Percentiles rank a stretch among this genome's conserved stretches.
Conservation (phyloP, 73 alveolate genomes). For the Uronychia binucleata region DNA sequence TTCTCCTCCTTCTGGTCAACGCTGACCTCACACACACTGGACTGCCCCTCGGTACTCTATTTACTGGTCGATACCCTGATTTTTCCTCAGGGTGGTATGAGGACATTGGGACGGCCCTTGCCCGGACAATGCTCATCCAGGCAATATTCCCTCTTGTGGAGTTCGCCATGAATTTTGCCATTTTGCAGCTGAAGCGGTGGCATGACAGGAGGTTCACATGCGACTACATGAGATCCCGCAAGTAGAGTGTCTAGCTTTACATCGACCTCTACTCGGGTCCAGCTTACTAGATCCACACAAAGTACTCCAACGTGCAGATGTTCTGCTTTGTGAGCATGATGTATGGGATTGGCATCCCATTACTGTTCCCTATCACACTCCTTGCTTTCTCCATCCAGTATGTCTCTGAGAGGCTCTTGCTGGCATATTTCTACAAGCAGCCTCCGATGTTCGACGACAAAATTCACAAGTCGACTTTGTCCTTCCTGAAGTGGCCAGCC, state of each 20-base stretch:
- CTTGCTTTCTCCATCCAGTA: slow-evolving; percentile 30
- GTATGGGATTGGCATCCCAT: slow-evolving; percentile 62
- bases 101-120: slow-evolving; percentile 31
- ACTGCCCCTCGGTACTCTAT: slow-evolving; percentile 4
- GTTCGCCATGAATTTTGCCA: slow-evolving; percentile 16
- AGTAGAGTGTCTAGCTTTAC: slow-evolving; percentile 34
- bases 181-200: slow-evolving; percentile 1
- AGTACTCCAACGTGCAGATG: slow-evolving; percentile 27
- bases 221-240: slow-evolving; percentile 20
- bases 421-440: slow-evolving; percentile 45
- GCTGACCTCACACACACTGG: slow-evolving; percentile 41
- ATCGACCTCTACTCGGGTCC: slow-evolving; percentile 62
- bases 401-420: slow-evolving; percentile 32
- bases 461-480: slow-evolving; percentile 13
- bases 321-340: slow-evolving; percentile 29
- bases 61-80: slow-evolving; percentile 39
- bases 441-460: slow-evolving; percentile 67
- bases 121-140: slow-evolving; percentile 33
- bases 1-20: slow-evolving; percentile 31
- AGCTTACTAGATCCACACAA: slow-evolving; percentile 36
- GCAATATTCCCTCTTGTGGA: slow-evolving; percentile 53
- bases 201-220: slow-evolving; percentile 29
- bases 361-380: slow-evolving; percentile 49
- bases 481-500: slow-evolving; percentile 15
- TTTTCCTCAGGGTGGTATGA: slow-evolving; percentile 46